These are phyloP conservation scores for Oxyria digyna DNA, from an alignment of 148 eudicot species.

Conservation along the genomic window DNA sequence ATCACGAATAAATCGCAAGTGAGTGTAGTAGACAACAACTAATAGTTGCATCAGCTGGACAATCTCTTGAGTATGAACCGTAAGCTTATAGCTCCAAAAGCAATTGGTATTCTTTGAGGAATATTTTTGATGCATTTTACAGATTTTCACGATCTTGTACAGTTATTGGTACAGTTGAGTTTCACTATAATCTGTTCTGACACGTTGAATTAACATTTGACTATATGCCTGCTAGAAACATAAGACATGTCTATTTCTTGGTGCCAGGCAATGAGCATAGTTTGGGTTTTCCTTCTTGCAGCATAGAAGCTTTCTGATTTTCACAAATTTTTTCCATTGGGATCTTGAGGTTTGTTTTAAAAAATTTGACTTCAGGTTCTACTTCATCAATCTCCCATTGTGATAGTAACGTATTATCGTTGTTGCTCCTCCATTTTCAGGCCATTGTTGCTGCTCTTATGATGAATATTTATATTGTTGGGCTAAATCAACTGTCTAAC, in stretches of 20 bases:
- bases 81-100: slow-evolving; percentile 29
- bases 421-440: slow-evolving; percentile 38
- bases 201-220: not conserved
- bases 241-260: not conserved
- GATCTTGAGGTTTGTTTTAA: slow-evolving; percentile 53
- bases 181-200: not conserved
- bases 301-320: slow-evolving; percentile 68
- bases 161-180: slow-evolving; percentile 87
- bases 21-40: slow-evolving; percentile 19
- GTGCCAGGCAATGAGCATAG: slow-evolving; percentile 88
- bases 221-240: not conserved
- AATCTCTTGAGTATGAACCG: slow-evolving; percentile 53
- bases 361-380: not conserved
- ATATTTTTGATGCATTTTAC: slow-evolving; percentile 65
- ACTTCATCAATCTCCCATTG: not conserved
- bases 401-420: not conserved
- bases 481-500: slow-evolving; percentile 80
- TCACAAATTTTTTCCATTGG: slow-evolving; percentile 70
- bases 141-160: slow-evolving; percentile 94
- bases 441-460: slow-evolving; percentile 89
- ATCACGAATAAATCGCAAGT: slow-evolving; percentile 16
- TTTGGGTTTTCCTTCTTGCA: slow-evolving; percentile 95
- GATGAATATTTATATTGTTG: slow-evolving; percentile 94
- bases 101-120: slow-evolving; percentile 28
- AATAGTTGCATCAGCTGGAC: slow-evolving; percentile 39